phyloP scores from a whole-genome alignment of 768 basidiomycete species.

The Coprinopsis sp. region DNA sequence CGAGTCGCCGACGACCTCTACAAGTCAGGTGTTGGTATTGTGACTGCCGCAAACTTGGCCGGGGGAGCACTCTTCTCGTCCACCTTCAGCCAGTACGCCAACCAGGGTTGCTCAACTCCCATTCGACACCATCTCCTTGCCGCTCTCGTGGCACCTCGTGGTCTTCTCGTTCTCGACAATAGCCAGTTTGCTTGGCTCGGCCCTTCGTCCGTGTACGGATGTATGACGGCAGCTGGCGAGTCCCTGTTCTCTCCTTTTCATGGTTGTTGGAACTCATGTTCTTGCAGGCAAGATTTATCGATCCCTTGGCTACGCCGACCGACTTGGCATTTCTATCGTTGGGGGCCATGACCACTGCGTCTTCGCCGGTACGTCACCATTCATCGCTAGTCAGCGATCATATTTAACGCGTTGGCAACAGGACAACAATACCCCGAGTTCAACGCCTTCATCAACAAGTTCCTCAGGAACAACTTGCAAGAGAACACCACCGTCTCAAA shows the following conservation, averaged over 20 bases:
- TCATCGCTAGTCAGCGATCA: too few species aligned
- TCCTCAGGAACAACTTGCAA: conserved; percentile 40
- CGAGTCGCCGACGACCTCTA: conserved; percentile 44
- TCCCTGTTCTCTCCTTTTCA: too few species aligned
- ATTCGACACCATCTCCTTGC: conserved; percentile 53
- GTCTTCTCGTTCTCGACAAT: conserved; percentile 47
- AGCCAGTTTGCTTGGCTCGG: conserved; percentile 50
- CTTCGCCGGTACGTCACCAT: too few species aligned
- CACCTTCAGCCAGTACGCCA: conserved; percentile 41
- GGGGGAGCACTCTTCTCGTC: conserved; percentile 54
- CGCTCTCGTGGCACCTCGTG: conserved; percentile 49
- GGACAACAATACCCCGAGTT: conserved; percentile 44
- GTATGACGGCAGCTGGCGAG: too few species aligned
- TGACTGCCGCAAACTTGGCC: conserved; percentile 50
- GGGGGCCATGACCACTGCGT: conserved; percentile 48
- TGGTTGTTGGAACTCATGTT: too few species aligned
- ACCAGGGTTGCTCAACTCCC: conserved; percentile 38
- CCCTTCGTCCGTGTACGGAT: conserved; percentile 42
- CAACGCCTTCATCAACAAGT: conserved; percentile 52
- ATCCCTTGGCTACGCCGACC: conserved; percentile 39
- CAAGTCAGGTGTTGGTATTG: conserved; percentile 34
- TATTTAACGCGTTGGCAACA: too few species aligned
- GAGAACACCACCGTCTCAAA: conserved; percentile 38
- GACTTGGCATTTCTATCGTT: conserved; percentile 47
- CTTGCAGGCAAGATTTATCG: conserved; percentile 43